Conservation (phyloP, 2,329 filamentous ascomycete genomes). For the Scytalidium sp. region DNA sequence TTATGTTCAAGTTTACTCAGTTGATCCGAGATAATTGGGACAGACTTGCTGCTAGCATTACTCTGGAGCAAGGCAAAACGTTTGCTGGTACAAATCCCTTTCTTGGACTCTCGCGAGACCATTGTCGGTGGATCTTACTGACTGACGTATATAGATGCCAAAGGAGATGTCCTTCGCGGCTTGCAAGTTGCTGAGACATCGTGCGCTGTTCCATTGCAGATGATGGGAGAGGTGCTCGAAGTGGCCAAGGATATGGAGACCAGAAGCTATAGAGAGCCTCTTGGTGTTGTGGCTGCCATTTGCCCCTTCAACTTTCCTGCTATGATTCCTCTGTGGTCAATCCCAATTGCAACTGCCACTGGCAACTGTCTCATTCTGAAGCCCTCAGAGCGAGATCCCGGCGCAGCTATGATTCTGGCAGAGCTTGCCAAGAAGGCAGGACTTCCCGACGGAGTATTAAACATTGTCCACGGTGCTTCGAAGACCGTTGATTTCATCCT, state of each 20-base stretch:
- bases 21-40: slow-evolving; percentile 85
- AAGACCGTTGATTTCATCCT: slow-evolving; percentile 83
- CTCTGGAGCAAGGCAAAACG: slow-evolving; percentile 85
- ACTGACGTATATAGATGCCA: slow-evolving; percentile 53
- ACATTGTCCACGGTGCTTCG: slow-evolving; percentile 78
- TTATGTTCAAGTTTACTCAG: slow-evolving; percentile 83
- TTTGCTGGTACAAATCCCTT: slow-evolving; percentile 47
- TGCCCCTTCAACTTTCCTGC: slow-evolving; percentile 91
- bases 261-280: slow-evolving; percentile 74
- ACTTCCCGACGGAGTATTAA: slow-evolving; percentile 78
- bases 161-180: slow-evolving; percentile 76
- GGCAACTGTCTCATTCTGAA: slow-evolving; percentile 84
- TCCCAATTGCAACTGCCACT: slow-evolving; percentile 79
- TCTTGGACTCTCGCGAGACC: neutral
- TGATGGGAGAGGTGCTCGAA: slow-evolving; percentile 81
- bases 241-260: slow-evolving; percentile 91
- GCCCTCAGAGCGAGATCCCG: slow-evolving; percentile 82
- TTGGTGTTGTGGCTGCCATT: slow-evolving; percentile 79
- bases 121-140: neutral
- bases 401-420: slow-evolving; percentile 80
- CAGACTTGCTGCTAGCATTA: slow-evolving; percentile 78
- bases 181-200: slow-evolving; percentile 83
- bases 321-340: slow-evolving; percentile 92
- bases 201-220: slow-evolving; percentile 74
- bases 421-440: slow-evolving; percentile 78